These are phyloP conservation scores for Gillenia trifoliata DNA, from an alignment of 306 rosid genomes.

Conservation along the genomic window DNA sequence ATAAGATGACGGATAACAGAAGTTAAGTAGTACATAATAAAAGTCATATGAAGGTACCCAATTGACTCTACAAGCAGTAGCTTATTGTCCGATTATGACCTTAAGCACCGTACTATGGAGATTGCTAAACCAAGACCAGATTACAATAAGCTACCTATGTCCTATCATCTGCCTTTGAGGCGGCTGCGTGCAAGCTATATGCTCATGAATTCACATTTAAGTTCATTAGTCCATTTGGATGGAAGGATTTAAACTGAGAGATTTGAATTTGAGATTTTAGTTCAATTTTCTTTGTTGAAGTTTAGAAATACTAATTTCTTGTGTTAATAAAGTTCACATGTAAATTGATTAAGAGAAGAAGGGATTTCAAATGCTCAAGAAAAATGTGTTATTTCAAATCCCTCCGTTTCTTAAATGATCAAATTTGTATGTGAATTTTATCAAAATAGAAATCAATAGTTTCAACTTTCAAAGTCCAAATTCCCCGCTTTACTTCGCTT, in stretches of 20 bases:
- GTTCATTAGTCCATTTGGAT: not conserved
- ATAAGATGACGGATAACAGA: not conserved
- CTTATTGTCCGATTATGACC: not conserved
- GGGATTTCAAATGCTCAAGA: not conserved
- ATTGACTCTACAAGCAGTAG: not conserved
- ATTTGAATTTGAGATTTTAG: not conserved
- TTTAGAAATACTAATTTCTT: not conserved
- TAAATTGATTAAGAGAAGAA: not conserved
- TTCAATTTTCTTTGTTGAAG: no score
- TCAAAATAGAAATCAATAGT: not conserved
- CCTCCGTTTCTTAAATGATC: not conserved
- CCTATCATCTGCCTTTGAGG: not conserved
- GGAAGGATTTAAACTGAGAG: not conserved
- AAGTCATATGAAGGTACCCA: not conserved
- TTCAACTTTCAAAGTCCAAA: not conserved
- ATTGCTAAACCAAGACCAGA: not conserved
- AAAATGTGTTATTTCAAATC: not conserved
- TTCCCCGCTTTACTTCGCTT: no score
- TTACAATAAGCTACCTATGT: not conserved
- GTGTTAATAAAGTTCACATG: not conserved
- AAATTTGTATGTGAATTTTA: not conserved
- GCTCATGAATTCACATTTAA: not conserved
- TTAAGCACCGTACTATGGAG: not conserved
- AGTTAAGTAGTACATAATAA: not conserved
- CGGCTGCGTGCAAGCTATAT: not conserved